phyloP scores from a whole-genome alignment of 345 rosid species.

The Brassica nigra region DNA sequence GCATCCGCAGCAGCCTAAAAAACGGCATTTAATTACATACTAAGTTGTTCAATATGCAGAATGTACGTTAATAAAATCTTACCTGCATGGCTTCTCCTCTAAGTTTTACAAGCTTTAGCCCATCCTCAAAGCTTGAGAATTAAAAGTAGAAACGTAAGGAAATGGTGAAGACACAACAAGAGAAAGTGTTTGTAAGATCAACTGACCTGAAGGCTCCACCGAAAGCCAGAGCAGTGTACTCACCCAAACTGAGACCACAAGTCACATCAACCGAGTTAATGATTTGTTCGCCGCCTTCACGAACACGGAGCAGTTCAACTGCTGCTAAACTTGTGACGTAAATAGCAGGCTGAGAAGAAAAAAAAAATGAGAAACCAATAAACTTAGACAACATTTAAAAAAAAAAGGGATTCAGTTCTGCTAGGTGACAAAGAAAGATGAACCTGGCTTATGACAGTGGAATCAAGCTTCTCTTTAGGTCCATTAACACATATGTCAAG shows the following conservation, averaged over 20 bases:
- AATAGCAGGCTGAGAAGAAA: constrained; percentile 80
- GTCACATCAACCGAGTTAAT: constrained; percentile 91
- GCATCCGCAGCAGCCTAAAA: constrained; percentile 94
- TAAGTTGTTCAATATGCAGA: constrained; percentile 13
- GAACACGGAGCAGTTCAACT: constrained; percentile 81
- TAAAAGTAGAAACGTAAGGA: background rate
- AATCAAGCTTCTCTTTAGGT: constrained; percentile 94
- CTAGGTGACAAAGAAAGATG: background rate
- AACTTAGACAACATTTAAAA: background rate
- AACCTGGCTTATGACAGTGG: constrained; percentile 97
- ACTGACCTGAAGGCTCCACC: constrained; percentile 91
- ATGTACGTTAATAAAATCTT: constrained; percentile 7
- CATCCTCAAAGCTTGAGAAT: constrained; percentile 82
- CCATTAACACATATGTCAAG: constrained; percentile 82
- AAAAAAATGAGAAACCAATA: constrained; percentile 4
- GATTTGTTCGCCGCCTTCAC: constrained; percentile 82
- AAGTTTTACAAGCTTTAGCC: constrained; percentile 92
- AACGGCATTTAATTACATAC: background rate
- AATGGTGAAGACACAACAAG: background rate
- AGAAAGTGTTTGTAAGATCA: background rate
- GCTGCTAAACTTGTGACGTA: constrained; percentile 98
- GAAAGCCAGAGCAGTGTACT: constrained; percentile 94
- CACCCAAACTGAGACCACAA: constrained; percentile 97
- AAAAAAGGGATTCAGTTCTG: background rate
- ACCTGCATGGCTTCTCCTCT: constrained; percentile 99